These are phyloP conservation scores for Corrigiola litoralis DNA, from an alignment of 179 eudicot species.

Conservation along the genomic window DNA sequence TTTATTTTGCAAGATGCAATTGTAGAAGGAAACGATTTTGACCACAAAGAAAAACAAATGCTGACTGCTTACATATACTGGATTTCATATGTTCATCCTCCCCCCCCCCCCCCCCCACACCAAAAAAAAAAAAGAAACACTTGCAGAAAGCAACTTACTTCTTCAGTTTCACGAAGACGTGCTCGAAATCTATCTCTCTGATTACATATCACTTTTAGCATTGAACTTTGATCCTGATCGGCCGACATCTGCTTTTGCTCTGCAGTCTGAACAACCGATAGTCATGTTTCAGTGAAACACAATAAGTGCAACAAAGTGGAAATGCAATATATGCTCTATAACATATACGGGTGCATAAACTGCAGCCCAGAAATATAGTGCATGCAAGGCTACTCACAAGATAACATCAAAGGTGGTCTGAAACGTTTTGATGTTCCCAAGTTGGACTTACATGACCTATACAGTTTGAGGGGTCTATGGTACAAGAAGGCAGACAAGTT, in stretches of 20 bases:
- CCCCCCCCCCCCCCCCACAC: background rate
- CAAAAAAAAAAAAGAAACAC: background rate
- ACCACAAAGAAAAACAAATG: background rate
- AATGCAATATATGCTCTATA: background rate
- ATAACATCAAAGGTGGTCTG: no score
- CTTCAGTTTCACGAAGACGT: constrained; percentile 92
- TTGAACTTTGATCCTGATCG: constrained; percentile 93
- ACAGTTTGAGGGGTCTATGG: no score
- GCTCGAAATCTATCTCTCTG: constrained; percentile 96
- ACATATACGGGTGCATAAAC: no score
- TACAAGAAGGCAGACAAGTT: no score
- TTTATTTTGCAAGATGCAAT: background rate
- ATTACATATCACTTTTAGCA: constrained; percentile 97
- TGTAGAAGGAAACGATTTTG: background rate
- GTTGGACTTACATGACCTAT: no score
- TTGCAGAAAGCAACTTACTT: constrained; percentile 40
- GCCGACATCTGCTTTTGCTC: constrained; percentile 68
- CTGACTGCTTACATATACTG: background rate
- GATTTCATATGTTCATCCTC: no score
- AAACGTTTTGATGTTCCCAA: no score
- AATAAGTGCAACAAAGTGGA: background rate
- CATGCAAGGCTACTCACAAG: no score
- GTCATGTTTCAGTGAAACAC: constrained; percentile 2
- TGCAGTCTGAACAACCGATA: constrained; percentile 45
- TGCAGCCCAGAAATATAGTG: no score